These are phyloP conservation scores for Clonostachys chloroleuca DNA, from an alignment of 2,329 filamentous ascomycete genomes.

Conservation along the genomic window DNA sequence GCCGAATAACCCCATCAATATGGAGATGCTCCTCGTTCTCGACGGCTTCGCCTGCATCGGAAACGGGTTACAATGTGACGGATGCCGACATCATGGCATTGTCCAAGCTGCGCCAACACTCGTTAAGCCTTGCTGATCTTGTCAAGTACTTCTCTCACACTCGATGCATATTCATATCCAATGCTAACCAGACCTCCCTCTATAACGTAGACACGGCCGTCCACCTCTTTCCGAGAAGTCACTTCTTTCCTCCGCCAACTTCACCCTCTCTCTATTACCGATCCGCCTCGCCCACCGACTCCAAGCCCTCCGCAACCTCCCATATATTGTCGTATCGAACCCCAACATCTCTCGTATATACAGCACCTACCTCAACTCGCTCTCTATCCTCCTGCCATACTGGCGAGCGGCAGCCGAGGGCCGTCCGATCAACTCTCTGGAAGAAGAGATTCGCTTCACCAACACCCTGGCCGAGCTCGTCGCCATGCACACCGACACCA, in stretches of 20 bases:
- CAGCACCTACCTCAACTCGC: slow-evolving; percentile 90
- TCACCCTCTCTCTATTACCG: slow-evolving; percentile 87
- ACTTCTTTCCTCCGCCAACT: slow-evolving; percentile 87
- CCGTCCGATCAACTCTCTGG: slow-evolving; percentile 50
- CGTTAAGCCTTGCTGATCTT: slow-evolving; percentile 80
- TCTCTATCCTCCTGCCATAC: slow-evolving; percentile 87
- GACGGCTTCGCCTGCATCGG: not conserved
- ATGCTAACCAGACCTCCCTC: not conserved
- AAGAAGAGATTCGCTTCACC: slow-evolving; percentile 88
- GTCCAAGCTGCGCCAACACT: slow-evolving; percentile 72
- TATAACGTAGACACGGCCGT: slow-evolving; percentile 57
- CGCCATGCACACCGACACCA: slow-evolving; percentile 89
- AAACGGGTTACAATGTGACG: slow-evolving; percentile 31
- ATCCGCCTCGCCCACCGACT: slow-evolving; percentile 92
- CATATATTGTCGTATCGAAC: slow-evolving; percentile 98
- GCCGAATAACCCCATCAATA: too few relatives aligned
- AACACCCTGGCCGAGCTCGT: slow-evolving; percentile 94
- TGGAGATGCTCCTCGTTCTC: not conserved
- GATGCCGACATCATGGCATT: slow-evolving; percentile 77
- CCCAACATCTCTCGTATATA: slow-evolving; percentile 92
- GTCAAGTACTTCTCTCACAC: slow-evolving; percentile 61
- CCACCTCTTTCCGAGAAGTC: slow-evolving; percentile 78
- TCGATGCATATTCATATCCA: not conserved
- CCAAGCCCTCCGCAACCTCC: slow-evolving; percentile 85
- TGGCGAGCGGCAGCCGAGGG: slow-evolving; percentile 40